Evolutionary conservation across 768 basidiomycete genomes (phyloP), one percentile per base, ranked within the genome.

Genomic region (Terana coerulea): DNA sequence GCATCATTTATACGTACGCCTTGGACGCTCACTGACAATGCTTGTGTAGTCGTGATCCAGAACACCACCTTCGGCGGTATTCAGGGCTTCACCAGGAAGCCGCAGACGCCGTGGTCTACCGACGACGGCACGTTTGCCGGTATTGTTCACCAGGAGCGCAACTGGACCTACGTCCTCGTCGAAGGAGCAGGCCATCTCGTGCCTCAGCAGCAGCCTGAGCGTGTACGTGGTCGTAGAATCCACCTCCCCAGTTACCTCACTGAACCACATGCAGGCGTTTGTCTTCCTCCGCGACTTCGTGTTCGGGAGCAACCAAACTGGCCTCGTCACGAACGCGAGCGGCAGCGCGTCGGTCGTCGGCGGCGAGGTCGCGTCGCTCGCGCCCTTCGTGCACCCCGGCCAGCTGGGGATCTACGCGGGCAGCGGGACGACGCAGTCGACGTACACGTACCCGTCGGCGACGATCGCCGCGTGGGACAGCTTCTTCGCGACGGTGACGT

Each of bases 11-110:
- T 46, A 31, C 8, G 30, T 12, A n/a, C 24, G 1, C n/a, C 11
- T 36, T 49, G 19, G 3, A n/a, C 33, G 33, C 52, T 49, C 3
- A 11, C 30, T 41, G n/a, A 26, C 33, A 19, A 12, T 25, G 5
- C 46, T 11, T 19, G 3, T 37, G 2, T 35, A 39, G 42, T 56
- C n/a, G 70, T 75, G 10, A 60, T 60, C 46, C 46, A 88, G 82
- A 90, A 90, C 59, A 86, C 84, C 35, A 87, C 87, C 1, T 90
- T 88, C 55, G 86, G 85, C 31, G 86, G 85, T n/a, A 79, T 81
- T 31, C 84, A 80, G 65, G 87, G 87, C 3, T 90, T 90, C 64
- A 79, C 83, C 10, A 73, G 78, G 42, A 74, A 76, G 56, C 87
- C 87, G 0, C 75, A 81, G 2, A 88, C 87, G 0, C 77, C 81